Percentiles rank a stretch among this genome's conserved stretches.
Conservation (phyloP, 2,329 filamentous ascomycete genomes). For the Aspergillus vadensis region DNA sequence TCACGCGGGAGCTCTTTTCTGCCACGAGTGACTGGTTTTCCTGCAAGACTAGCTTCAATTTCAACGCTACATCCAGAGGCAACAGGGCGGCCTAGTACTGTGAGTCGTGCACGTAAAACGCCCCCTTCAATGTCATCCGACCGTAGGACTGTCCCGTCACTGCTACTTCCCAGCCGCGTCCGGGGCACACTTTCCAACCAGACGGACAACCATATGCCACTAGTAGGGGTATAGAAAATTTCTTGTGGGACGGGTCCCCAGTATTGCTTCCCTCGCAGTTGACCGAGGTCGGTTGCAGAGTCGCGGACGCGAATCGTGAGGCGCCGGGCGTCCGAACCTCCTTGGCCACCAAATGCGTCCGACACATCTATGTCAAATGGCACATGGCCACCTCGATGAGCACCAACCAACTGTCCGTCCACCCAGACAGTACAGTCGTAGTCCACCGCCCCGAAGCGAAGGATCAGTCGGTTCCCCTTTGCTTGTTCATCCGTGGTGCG, state of each 20-base stretch:
- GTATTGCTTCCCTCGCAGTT: slow-evolving; percentile 69
- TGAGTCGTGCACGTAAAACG: slow-evolving; percentile 54
- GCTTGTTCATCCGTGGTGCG: slow-evolving; percentile 48
- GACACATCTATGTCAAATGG: slow-evolving; percentile 64
- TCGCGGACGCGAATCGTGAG: slow-evolving; percentile 63
- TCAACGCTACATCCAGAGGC: slow-evolving; percentile 50
- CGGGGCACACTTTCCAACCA: slow-evolving; percentile 61
- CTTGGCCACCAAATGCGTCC: slow-evolving; percentile 17
- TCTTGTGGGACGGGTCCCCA: slow-evolving; percentile 55
- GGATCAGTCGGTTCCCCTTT: slow-evolving; percentile 39
- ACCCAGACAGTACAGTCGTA: slow-evolving; percentile 58
- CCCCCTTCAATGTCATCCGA: slow-evolving; percentile 58
- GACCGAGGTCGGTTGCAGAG: slow-evolving; percentile 64
- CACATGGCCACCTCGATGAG: slow-evolving; percentile 63
- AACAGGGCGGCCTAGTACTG: slow-evolving; percentile 44
- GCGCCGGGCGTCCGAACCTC: slow-evolving; percentile 31
- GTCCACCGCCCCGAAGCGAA: slow-evolving; percentile 56
- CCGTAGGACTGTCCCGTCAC: slow-evolving; percentile 61
- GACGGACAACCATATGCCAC: slow-evolving; percentile 74
- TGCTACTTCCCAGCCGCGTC: slow-evolving; percentile 60
- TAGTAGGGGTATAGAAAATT: slow-evolving; percentile 72
- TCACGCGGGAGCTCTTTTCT: slow-evolving; percentile 52
- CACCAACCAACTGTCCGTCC: slow-evolving; percentile 54
- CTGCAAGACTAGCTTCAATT: slow-evolving; percentile 57
- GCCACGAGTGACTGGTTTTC: slow-evolving; percentile 50